phyloP scores from a whole-genome alignment of 169 alveolate genomes.

The Plasmodium relictum region DNA sequence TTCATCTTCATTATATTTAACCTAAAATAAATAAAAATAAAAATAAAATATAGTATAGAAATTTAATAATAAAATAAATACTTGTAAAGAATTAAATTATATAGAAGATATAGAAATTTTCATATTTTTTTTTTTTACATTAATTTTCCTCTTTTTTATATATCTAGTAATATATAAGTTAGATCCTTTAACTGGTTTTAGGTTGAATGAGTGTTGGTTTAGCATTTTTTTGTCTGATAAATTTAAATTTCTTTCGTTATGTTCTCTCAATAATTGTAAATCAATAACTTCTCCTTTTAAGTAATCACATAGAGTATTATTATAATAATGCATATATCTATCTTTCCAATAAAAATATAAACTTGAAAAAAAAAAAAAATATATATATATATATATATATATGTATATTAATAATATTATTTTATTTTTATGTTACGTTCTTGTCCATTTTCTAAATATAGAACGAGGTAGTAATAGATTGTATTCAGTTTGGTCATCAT shows the following conservation, averaged over 20 bases:
- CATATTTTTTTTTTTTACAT: background rate
- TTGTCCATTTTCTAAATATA: conserved; percentile 54
- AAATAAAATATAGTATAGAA: background rate
- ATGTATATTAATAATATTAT: background rate
- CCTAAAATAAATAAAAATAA: conserved; percentile 8
- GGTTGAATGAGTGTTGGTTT: conserved; percentile 30
- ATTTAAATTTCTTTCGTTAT: conserved; percentile 57
- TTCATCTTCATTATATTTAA: conserved; percentile 15
- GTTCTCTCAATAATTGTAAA: conserved; percentile 63
- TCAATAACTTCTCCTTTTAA: conserved; percentile 65
- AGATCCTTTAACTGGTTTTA: conserved; percentile 62
- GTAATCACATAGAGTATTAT: conserved; percentile 67
- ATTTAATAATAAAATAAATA: background rate
- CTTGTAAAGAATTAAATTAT: background rate
- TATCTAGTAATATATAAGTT: conserved; percentile 57
- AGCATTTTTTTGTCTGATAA: conserved; percentile 50
- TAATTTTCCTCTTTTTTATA: conserved; percentile 16
- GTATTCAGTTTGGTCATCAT: conserved; percentile 54
- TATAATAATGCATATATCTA: conserved; percentile 63
- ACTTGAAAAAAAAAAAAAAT: conserved; percentile 8
- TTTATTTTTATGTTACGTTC: conserved; percentile 24
- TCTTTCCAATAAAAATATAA: conserved; percentile 69
- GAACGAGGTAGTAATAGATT: conserved; percentile 65
- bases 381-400: background rate
- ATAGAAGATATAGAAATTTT: background rate